Evolutionary conservation across 345 rosid genomes (phyloP).

Genomic region (Eucalyptus camaldulensis): DNA sequence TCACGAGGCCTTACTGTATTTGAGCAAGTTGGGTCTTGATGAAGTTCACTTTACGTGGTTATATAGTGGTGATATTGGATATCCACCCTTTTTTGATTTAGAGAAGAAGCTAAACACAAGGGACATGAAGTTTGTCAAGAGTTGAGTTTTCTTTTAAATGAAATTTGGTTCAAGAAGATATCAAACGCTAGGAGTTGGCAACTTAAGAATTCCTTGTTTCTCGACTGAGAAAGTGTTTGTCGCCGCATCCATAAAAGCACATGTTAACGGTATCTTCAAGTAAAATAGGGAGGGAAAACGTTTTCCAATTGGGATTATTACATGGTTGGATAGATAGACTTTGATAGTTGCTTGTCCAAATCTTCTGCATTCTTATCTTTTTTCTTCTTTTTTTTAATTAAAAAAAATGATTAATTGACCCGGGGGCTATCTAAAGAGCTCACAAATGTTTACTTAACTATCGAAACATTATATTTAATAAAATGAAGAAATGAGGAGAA

Average conservation of each 20-base stretch:
- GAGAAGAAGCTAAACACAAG: neutral
- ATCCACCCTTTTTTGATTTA: neutral
- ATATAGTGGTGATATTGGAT: neutral
- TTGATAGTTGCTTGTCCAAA: neutral
- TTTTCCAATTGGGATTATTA: neutral
- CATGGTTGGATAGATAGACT: neutral
- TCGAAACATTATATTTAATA: neutral
- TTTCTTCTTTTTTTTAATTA: no score
- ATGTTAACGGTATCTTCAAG: neutral
- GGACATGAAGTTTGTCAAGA: neutral
- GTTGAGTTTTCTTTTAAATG: neutral
- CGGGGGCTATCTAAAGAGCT: neutral
- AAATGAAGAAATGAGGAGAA: neutral
- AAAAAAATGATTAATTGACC: neutral
- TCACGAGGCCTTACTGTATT: neutral
- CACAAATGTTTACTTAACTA: neutral
- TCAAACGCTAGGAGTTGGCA: neutral
- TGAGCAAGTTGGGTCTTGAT: neutral
- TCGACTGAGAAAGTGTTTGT: neutral
- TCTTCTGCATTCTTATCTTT: neutral
- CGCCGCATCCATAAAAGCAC: neutral
- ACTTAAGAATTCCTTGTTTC: neutral
- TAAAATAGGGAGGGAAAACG: neutral
- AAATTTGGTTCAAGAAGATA: neutral
- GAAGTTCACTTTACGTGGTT: neutral